These are phyloP conservation scores for Aspergillus ibericus DNA, from an alignment of 2,329 filamentous ascomycete genomes.

Conservation along the genomic window DNA sequence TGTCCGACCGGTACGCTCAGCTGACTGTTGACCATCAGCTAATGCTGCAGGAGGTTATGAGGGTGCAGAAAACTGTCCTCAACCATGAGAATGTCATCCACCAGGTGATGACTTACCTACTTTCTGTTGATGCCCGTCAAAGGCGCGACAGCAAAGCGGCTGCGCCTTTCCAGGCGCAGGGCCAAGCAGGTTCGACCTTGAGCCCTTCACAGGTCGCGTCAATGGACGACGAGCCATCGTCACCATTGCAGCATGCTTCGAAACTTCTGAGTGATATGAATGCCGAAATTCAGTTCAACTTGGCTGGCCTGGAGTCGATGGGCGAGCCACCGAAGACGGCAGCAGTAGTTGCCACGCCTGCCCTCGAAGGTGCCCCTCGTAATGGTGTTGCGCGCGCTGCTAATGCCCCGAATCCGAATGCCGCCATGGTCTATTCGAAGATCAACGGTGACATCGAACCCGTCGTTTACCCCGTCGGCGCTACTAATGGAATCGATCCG, in stretches of 20 bases:
- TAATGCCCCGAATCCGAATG: constrained; percentile 47
- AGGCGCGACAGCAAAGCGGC: constrained; percentile 59
- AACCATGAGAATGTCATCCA: constrained; percentile 72
- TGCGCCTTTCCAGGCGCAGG: constrained; percentile 44
- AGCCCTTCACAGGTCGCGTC: constrained; percentile 48
- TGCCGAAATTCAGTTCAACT: constrained; percentile 64
- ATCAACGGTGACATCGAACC: constrained; percentile 61
- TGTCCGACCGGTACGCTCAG: constrained; percentile 83
- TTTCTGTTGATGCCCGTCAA: constrained; percentile 64
- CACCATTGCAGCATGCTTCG: constrained; percentile 66
- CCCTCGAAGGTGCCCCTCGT: constrained; percentile 53
- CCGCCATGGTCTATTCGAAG: constrained; percentile 52
- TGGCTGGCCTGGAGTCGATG: constrained; percentile 65
- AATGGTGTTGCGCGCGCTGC: constrained; percentile 46
- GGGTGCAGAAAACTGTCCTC: constrained; percentile 68
- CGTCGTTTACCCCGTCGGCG: constrained; percentile 86
- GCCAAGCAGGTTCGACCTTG: constrained; percentile 40
- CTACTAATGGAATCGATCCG: constrained; percentile 88
- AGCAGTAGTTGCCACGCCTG: constrained; percentile 57
- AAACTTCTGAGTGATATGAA: constrained; percentile 67
- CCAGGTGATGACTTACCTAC: constrained; percentile 68
- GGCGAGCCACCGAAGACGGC: constrained; percentile 59
- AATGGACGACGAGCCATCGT: constrained; percentile 64
- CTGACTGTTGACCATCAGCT: constrained; percentile 67
- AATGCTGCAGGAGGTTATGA: constrained; percentile 63